Percentiles rank a stretch among this genome's conserved stretches.
Evolutionary conservation across 148 eudicot genomes (phyloP).

Genomic region (Rhododendron ferrugineum): DNA sequence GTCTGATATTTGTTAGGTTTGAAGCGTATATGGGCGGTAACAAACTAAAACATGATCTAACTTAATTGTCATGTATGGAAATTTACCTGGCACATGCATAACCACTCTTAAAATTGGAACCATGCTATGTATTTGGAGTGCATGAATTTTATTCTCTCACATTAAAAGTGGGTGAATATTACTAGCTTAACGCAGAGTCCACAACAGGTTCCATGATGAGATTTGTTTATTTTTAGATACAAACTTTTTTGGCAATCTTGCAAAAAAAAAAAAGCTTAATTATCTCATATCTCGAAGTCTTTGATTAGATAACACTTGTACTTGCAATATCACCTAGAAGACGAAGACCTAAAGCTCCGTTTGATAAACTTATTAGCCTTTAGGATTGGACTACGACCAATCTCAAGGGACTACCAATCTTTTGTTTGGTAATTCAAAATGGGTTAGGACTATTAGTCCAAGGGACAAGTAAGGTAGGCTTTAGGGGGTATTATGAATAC

Average conservation of each 20-base stretch:
- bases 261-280: not conserved
- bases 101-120: not conserved
- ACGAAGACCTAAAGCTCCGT: no score
- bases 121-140: not conserved
- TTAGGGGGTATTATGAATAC: no score
- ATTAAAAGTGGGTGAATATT: not conserved
- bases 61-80: not conserved
- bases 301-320: no score
- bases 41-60: not conserved
- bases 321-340: not conserved
- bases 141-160: not conserved
- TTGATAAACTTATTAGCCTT: no score
- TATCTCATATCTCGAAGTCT: not conserved
- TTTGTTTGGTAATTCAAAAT: no score
- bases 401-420: no score
- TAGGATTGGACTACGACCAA: no score
- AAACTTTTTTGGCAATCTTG: not conserved
- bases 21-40: slow-evolving; percentile 10
- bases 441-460: no score
- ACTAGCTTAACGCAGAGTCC: not conserved
- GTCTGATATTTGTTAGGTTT: slow-evolving; percentile 28
- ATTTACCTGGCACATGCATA: not conserved
- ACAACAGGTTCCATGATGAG: not conserved
- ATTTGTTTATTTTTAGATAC: not conserved
- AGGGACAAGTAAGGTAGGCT: no score